phyloP scores from a whole-genome alignment of 768 basidiomycete genomes.

The Lactifluus subvellereus region DNA sequence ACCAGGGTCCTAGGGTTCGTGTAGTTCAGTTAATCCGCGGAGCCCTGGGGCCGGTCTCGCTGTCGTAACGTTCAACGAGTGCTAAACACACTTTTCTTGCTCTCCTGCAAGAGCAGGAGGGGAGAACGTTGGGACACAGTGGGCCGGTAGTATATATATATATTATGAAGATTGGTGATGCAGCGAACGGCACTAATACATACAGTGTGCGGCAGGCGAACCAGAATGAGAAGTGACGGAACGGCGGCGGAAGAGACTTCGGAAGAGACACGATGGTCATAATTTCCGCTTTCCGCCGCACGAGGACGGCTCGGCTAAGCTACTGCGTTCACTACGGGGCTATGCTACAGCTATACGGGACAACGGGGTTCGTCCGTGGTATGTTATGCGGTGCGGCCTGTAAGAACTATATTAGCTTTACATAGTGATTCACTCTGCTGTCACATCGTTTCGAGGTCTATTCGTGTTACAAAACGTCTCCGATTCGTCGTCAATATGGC shows the following conservation, averaged over 20 bases:
- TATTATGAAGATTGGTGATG: no score
- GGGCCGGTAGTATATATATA: no score
- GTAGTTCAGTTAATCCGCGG: no score
- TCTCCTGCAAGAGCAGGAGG: no score
- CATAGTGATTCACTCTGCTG: background rate
- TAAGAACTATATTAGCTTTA: background rate
- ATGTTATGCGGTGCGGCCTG: conserved; percentile 1
- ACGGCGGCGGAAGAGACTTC: background rate
- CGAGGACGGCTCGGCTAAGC: background rate
- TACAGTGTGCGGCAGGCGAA: background rate
- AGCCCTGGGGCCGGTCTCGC: no score
- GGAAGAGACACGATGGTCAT: background rate
- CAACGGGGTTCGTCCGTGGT: background rate
- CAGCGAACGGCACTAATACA: background rate
- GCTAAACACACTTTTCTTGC: no score
- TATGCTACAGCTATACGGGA: background rate
- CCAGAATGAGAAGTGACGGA: background rate
- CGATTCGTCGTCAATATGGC: conserved; percentile 18
- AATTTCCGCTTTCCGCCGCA: conserved; percentile 15
- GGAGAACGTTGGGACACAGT: no score
- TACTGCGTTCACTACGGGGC: conserved; percentile 6
- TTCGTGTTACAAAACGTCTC: conserved; percentile 21
- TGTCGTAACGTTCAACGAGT: no score
- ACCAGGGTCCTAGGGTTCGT: no score
- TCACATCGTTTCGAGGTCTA: conserved; percentile 10